Conservation (phyloP, 495 filamentous ascomycete genomes). For the Aspergillus incahuasiensis region DNA sequence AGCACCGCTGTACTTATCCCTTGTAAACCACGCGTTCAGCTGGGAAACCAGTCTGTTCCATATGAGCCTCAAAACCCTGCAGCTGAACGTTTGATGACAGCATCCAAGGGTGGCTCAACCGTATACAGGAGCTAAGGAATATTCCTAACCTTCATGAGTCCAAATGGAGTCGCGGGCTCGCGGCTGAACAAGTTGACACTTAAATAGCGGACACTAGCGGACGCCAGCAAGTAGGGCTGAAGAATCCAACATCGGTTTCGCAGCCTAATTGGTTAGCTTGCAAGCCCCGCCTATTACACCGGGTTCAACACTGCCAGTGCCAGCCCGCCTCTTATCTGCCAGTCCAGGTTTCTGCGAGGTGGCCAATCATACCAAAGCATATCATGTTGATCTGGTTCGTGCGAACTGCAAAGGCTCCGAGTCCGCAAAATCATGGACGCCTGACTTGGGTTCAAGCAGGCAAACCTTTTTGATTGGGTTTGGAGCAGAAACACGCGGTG, state of each 20-base stretch:
- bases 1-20: background rate
- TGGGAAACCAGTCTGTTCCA: background rate
- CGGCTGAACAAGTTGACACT: background rate
- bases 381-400: background rate
- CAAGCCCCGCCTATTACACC: background rate
- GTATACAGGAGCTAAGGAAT: background rate
- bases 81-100: background rate
- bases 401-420: background rate
- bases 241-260: slow-evolving; percentile 1
- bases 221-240: slow-evolving; percentile 6
- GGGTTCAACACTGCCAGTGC: background rate
- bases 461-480: background rate
- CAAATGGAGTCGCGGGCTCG: background rate
- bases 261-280: background rate
- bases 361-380: background rate
- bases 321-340: background rate
- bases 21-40: slow-evolving; percentile 6
- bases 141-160: background rate
- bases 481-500: background rate
- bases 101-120: background rate
- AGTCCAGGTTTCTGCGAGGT: background rate
- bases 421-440: background rate
- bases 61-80: slow-evolving; percentile 5
- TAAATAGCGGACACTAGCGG: slow-evolving; percentile 1
- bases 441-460: background rate